A percentile compares a stretch with the other conserved stretches of the same genome.
phyloP scores from a whole-genome alignment of 352 stramenopile genomes.

The Phytophthora rubi region DNA sequence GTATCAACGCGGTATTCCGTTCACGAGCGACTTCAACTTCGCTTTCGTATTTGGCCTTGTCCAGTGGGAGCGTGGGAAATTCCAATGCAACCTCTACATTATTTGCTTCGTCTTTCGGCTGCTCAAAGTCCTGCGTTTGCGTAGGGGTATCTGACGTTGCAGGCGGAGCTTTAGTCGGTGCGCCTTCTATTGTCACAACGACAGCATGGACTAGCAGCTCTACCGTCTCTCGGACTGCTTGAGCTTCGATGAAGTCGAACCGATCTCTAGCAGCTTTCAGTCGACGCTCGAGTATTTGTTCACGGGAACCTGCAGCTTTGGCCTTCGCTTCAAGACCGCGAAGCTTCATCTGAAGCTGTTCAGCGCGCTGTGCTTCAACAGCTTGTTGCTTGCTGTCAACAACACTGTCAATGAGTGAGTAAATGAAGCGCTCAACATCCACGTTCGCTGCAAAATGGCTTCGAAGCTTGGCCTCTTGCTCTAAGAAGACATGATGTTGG shows the following conservation, averaged over 20 bases:
- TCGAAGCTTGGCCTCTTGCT: conserved; percentile 24
- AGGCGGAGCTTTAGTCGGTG: conserved; percentile 9
- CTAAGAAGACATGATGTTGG: conserved; percentile 21
- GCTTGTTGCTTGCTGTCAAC: conserved; percentile 52
- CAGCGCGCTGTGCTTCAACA: conserved; percentile 13
- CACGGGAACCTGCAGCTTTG: conserved; percentile 28
- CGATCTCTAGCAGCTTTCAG: conserved; percentile 35
- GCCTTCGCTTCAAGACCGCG: conserved; percentile 38
- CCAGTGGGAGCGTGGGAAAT: conserved; percentile 9
- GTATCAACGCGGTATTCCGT: conserved; percentile 48
- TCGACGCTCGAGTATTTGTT: conserved; percentile 40
- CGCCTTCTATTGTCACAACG: conserved; percentile 41
- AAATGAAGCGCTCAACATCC: conserved; percentile 38
- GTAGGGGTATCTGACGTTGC: conserved; percentile 14
- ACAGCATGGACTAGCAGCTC: conserved; percentile 46
- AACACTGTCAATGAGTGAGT: conserved; percentile 48
- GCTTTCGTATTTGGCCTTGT: conserved; percentile 53
- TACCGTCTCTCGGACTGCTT: conserved; percentile 52
- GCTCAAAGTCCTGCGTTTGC: conserved; percentile 17
- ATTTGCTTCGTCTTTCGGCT: conserved; percentile 2
- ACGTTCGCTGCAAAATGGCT: conserved; percentile 20
- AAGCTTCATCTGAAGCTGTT: conserved; percentile 44
- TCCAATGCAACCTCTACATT: neutral
- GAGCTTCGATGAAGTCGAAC: conserved; percentile 46
- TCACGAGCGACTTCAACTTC: conserved; percentile 53